Percentiles rank a stretch among this genome's conserved stretches.
These are phyloP conservation scores for Starmerella potacharoeniae DNA, from an alignment of 805 yeast species.

Conservation along the genomic window DNA sequence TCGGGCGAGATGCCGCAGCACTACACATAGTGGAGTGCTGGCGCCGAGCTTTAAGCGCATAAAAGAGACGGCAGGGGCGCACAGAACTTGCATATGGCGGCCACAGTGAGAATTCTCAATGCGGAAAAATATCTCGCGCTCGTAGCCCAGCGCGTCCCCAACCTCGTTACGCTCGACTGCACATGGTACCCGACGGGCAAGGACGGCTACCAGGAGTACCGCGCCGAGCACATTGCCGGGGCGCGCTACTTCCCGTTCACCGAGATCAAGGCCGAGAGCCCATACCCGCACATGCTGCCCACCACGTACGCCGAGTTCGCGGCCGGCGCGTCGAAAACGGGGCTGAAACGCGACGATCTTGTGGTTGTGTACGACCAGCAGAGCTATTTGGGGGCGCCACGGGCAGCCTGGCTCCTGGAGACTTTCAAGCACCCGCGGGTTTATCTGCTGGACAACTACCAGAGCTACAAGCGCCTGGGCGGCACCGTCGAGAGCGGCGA, in stretches of 20 bases:
- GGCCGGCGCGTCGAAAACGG: constrained; percentile 29
- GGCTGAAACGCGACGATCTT: constrained; percentile 36
- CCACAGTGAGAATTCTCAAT: constrained; percentile 8
- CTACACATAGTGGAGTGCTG: too few species aligned
- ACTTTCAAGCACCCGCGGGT: constrained; percentile 67
- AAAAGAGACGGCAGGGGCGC: not conserved
- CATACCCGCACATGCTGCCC: constrained; percentile 90
- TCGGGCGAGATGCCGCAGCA: not conserved
- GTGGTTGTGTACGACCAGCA: constrained; percentile 74
- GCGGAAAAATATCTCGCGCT: constrained; percentile 18
- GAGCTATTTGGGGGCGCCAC: constrained; percentile 78
- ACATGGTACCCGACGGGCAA: constrained; percentile 87
- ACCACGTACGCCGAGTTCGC: constrained; percentile 41
- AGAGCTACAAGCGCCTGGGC: constrained; percentile 37
- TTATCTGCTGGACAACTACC: constrained; percentile 58
- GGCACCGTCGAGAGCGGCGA: constrained; percentile 36
- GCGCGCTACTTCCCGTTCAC: constrained; percentile 75
- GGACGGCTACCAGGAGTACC: constrained; percentile 38
- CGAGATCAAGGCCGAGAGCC: constrained; percentile 47
- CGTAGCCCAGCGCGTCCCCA: constrained; percentile 29
- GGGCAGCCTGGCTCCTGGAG: constrained; percentile 85
- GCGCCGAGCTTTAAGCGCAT: not conserved
- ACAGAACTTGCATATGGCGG: constrained; percentile 7
- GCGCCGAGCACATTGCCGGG: constrained; percentile 46
- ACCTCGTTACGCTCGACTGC: constrained; percentile 50